Conservation (phyloP, 129 eudicot genomes). For the Pseudognaphalium luteoalbum region DNA sequence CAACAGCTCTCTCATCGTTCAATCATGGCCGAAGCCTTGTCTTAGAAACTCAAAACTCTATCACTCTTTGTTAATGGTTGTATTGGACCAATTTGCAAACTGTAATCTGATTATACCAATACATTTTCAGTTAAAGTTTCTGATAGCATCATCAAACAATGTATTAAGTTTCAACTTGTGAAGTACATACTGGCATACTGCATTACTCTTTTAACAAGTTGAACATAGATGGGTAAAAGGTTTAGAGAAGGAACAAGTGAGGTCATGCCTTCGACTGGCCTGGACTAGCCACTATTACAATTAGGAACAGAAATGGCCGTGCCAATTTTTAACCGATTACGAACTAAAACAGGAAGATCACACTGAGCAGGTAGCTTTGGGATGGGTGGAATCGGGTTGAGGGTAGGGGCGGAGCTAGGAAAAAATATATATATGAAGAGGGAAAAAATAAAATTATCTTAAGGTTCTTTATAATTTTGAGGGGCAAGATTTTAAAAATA, state of each 20-base stretch:
- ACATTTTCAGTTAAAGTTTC: constrained; percentile 2
- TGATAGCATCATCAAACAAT: constrained; percentile 7
- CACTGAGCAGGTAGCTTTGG: too few species aligned
- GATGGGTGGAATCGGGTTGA: too few species aligned
- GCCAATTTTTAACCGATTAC: too few species aligned
- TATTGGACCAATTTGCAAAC: neutral
- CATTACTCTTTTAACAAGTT: neutral
- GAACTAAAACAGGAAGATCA: too few species aligned
- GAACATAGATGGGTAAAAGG: neutral
- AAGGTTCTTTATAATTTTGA: too few species aligned
- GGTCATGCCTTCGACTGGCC: too few species aligned
- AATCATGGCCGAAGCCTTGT: constrained; percentile 69
- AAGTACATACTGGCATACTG: neutral
- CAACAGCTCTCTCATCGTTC: constrained; percentile 78
- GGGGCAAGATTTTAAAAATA: too few species aligned
- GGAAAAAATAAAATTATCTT: too few species aligned
- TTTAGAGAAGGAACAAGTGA: neutral
- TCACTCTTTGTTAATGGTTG: constrained; percentile 19
- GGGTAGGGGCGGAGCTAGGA: too few species aligned
- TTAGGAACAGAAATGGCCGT: too few species aligned
- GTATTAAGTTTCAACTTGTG: constrained; percentile 4
- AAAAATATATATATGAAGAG: too few species aligned
- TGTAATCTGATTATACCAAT: neutral
- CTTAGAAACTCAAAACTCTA: constrained; percentile 14
- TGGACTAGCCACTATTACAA: too few species aligned